Conservation (phyloP, 2,329 filamentous ascomycete genomes). For the Scopulariopsis brevicaulis region DNA sequence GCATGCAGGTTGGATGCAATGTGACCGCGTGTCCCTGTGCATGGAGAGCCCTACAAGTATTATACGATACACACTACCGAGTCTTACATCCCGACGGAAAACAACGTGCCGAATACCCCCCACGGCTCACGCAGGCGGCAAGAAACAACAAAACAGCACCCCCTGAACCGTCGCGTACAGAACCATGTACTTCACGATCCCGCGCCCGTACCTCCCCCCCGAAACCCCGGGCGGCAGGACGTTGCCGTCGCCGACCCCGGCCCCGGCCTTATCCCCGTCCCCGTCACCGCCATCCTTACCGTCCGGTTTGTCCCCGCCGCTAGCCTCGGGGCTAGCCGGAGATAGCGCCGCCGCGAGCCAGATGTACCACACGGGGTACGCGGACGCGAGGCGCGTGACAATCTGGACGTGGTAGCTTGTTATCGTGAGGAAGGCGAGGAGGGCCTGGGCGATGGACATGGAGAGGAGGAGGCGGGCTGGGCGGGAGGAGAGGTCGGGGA, state of each 20-base stretch:
- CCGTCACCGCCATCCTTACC: background rate
- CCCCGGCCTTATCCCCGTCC: too few relatives aligned
- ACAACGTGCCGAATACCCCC: background rate
- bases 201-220: slow-evolving; percentile 17
- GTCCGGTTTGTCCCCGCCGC: background rate
- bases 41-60: too few relatives aligned
- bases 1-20: too few relatives aligned
- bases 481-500: slow-evolving; percentile 1
- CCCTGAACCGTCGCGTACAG: slow-evolving; percentile 78
- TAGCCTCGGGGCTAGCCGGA: background rate
- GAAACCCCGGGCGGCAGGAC: slow-evolving; percentile 6
- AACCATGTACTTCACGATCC: slow-evolving; percentile 55
- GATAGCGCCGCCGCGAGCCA: slow-evolving; percentile 49
- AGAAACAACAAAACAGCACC: slow-evolving; percentile 75
- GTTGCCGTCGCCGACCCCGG: background rate
- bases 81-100: too few relatives aligned
- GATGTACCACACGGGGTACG: slow-evolving; percentile 83
- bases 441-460: slow-evolving; percentile 60
- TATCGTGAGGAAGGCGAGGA: slow-evolving; percentile 60
- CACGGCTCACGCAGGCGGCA: slow-evolving; percentile 63
- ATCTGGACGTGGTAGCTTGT: slow-evolving; percentile 90
- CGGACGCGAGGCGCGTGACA: slow-evolving; percentile 78
- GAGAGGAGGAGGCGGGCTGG: slow-evolving; percentile 28
- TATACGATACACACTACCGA: too few relatives aligned
- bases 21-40: too few relatives aligned